Conservation (phyloP, 2,329 filamentous ascomycete species). For the Colletotrichum tanaceti region DNA sequence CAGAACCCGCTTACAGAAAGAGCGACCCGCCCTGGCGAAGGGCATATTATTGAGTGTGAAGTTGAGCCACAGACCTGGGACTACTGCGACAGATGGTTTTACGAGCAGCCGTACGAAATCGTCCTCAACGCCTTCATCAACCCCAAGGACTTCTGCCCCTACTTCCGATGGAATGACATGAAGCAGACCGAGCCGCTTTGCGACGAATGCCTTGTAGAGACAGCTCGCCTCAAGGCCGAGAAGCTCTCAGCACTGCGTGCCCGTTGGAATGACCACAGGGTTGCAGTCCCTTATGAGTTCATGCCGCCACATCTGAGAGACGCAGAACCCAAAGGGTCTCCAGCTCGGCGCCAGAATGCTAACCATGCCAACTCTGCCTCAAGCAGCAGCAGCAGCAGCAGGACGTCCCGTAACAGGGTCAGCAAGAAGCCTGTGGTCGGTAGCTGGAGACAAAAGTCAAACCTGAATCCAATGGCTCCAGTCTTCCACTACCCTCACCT, state of each 20-base stretch:
- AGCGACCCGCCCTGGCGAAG: neutral
- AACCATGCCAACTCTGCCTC: too few species aligned
- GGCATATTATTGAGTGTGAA: conserved; percentile 2
- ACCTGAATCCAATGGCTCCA: too few species aligned
- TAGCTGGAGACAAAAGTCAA: too few species aligned
- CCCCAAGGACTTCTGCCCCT: conserved; percentile 8
- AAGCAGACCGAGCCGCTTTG: conserved; percentile 2
- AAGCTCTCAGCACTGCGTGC: neutral
- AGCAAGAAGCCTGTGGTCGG: neutral
- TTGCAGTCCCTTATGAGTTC: conserved; percentile 15
- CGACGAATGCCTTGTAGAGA: neutral
- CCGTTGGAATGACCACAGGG: conserved; percentile 2
- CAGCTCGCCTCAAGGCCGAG: neutral
- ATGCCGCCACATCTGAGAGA: conserved; percentile 8
- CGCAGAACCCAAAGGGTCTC: too few species aligned
- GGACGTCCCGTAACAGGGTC: too few species aligned
- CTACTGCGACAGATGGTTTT: conserved; percentile 25
- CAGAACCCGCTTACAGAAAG: neutral
- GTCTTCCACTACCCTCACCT: too few species aligned
- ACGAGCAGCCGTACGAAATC: conserved; percentile 5
- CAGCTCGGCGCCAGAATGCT: neutral
- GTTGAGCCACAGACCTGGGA: conserved; percentile 10
- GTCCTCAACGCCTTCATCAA: neutral
- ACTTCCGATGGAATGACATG: conserved; percentile 11
- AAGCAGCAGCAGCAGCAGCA: neutral